Percentiles rank a stretch among this genome's conserved stretches.
These are phyloP conservation scores for Penicillium bovifimosum DNA, from an alignment of 495 filamentous ascomycete genomes.

Conservation along the genomic window DNA sequence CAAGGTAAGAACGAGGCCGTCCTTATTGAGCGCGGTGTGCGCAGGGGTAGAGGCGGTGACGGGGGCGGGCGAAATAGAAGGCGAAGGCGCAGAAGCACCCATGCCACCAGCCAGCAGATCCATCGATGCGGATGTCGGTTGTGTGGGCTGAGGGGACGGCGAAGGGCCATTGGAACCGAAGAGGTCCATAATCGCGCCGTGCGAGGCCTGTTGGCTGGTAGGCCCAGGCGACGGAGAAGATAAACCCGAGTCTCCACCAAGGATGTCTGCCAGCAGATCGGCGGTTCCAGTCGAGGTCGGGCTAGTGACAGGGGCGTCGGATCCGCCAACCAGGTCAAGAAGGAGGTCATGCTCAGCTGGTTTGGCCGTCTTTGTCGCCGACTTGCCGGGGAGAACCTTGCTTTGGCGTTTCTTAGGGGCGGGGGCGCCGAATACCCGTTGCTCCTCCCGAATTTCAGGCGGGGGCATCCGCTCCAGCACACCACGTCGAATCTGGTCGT, in stretches of 20 bases:
- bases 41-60: constrained; percentile 33
- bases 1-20: constrained; percentile 73
- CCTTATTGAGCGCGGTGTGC: constrained; percentile 76
- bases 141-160: constrained; percentile 30
- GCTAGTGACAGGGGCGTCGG: constrained; percentile 50
- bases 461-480: constrained; percentile 97
- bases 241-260: constrained; percentile 44
- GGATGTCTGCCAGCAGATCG: constrained; percentile 84
- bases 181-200: constrained; percentile 82
- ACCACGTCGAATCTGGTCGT: constrained; percentile 79
- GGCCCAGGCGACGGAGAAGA: constrained; percentile 53
- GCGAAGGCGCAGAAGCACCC: constrained; percentile 40
- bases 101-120: constrained; percentile 40
- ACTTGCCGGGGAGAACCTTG: constrained; percentile 63
- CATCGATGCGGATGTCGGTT: constrained; percentile 40
- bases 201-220: constrained; percentile 44
- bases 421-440: constrained; percentile 81
- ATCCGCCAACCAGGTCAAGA: constrained; percentile 86
- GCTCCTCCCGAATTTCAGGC: constrained; percentile 92
- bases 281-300: constrained; percentile 64
- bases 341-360: constrained; percentile 85
- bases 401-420: constrained; percentile 69
- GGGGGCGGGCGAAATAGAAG: constrained; percentile 36
- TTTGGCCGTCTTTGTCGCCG: constrained; percentile 69
- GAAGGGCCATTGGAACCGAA: constrained; percentile 46